Evolutionary conservation across 345 rosid genomes (phyloP), one percentile per base, ranked within the genome.

Genomic region (Heritiera fomes): DNA sequence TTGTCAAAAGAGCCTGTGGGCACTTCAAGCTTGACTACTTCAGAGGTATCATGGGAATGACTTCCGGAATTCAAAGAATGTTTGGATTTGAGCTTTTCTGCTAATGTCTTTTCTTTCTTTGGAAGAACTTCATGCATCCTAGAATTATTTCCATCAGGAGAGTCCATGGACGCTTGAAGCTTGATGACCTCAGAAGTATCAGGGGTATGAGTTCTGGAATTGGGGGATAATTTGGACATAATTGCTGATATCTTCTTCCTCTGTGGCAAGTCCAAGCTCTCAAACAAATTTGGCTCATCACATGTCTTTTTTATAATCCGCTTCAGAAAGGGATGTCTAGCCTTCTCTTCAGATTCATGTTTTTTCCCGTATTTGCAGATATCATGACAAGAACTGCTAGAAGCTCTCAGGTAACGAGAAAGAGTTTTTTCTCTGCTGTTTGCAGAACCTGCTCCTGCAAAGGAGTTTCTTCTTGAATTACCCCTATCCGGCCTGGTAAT

Each of bases 321-420:
- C 80, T 80, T 89, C 23, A 12, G 79, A 60, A 81, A 74, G n/a
- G 88, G 83, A 61, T 17, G 77, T 55, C 88, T 84, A 71, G 87
- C 80, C 67, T 88, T 85, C 75, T 83, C 82, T 82, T 90, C 89
- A 32, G 68, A 73, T 74, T 73, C 90, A 74, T 89, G 87, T 65
- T 79, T 85, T 75, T 73, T 85, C 73, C 97, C 97, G 70, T 82
- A 93, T 80, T 94, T 94, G 82, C 98, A 94, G 49, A 76, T 81
- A 83, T 94, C 98, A 76, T 93, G 98, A 85, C 97, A 90, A 30
- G 98, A 94, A 75, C 88, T 92, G 58, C 90, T 86, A 9, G 94
- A 85, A 83, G 93, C 90, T 80, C 89, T 88, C 69, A 92, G 92
- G 69, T 94, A 90, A 78, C 78, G 86, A 56, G 96, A 92, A 74